Base-by-base conservation (phyloP, 495 filamentous ascomycete genomes). In the Collariella sp. region DNA sequence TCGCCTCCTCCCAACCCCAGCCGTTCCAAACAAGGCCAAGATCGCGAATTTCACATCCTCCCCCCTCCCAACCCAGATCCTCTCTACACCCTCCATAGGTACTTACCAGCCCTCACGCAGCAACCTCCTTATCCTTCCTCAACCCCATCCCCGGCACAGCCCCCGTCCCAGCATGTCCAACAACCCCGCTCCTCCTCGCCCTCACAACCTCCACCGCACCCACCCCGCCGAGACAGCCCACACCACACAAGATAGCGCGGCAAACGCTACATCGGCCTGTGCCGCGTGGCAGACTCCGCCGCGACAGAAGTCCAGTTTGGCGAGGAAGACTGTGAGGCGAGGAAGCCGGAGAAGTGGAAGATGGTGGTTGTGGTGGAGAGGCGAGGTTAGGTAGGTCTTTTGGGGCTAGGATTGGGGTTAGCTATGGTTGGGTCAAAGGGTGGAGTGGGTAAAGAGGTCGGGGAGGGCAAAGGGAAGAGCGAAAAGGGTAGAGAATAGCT, bases 261-360 rank as follows among this genome's bases (percentile, higher is more conserved):
- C 66, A 47, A 79, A 75, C 40, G 71, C 76, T 13, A 71, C 66
- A 54, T 71, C 68, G 20, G 76, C 77, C 36, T 70, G 72, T 7
- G 75, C 76, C 7, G 72, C 67, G 16, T 62, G 64, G 66, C 78
- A 80, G 6, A 77, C 74, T 41, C 61, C 65, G 35, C 76, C 77
- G 19, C 71, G 68, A 68, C 78, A 80, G 68, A 76, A 77, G 60
- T 72, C 66, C 24, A 79, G 67, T 36, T 77, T 64, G 47, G 73
- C 72, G 43, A 91, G 68, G 67, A 83, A 83, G 5, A 81, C 82
- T 6, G 79, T 77, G 19, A 89, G 71, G 86, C 85, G 62, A 89
- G 76, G 66, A 86, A 90, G 33, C 86, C 87, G 1, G 82, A 76
- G 69, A 95, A 86, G 86, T 86, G 91, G 75, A 93, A 88, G 49